phyloP scores from a whole-genome alignment of 78 protist species.

The Dictyostelium capitatum region DNA sequence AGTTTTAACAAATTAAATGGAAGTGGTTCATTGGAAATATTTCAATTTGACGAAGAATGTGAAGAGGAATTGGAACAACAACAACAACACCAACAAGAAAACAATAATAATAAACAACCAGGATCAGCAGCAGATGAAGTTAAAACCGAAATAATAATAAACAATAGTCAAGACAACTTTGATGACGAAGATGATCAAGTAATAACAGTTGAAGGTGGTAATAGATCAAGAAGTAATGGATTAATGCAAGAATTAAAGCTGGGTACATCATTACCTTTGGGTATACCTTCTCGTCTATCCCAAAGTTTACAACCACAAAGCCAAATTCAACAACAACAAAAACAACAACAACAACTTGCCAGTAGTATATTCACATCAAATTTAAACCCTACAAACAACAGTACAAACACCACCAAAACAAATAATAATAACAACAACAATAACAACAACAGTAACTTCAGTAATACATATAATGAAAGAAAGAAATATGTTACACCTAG shows the following conservation, averaged over 20 bases:
- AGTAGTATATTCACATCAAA: not conserved
- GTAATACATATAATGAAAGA: constrained; percentile 17
- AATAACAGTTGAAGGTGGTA: not conserved
- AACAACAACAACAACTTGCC: not conserved
- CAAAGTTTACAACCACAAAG: constrained; percentile 28
- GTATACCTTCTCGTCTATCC: constrained; percentile 47
- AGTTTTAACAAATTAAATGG: constrained; percentile 50
- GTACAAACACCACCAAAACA: not conserved
- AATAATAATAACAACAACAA: not conserved
- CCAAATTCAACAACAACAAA: not conserved
- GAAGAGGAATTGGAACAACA: constrained; percentile 37
- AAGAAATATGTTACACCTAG: constrained; percentile 81
- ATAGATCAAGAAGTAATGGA: constrained; percentile 63
- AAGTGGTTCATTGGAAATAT: constrained; percentile 39
- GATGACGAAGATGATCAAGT: constrained; percentile 55
- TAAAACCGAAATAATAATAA: not conserved
- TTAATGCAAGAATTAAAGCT: constrained; percentile 53
- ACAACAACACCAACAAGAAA: not conserved
- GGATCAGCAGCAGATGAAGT: not conserved
- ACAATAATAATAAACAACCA: not conserved
- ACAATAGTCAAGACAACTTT: not conserved
- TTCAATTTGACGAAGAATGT: constrained; percentile 69
- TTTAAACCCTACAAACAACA: not conserved
- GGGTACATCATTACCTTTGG: constrained; percentile 57
- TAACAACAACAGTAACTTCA: not conserved